Base-by-base conservation (phyloP, 306 rosid species). In the Prinsepia uniflora region DNA sequence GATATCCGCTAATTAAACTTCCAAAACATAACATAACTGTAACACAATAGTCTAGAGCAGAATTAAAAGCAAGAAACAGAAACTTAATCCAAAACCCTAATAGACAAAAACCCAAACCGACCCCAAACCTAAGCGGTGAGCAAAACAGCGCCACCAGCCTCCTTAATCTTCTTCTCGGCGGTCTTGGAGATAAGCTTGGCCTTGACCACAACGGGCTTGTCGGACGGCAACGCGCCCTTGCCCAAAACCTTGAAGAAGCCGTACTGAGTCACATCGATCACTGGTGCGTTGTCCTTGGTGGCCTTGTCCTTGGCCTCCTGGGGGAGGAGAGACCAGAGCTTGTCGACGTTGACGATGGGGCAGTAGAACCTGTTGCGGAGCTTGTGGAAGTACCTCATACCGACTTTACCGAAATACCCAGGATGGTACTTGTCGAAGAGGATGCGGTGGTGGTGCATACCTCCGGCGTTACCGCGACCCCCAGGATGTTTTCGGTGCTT, bases 401-500 rank as follows among this genome's bases (percentile, higher is more conserved):
- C 97, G 4, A 91, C 97, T 73, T 91, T 91, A 7, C 97, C 97
- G 48, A 91, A 91, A 70, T 80, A 91, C 30, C 97, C 96, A 0
- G 97, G 97, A 15, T 91, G 97, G 56, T 91, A 91, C 83, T 91
- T 91, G 82, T 91, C 97, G 90, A 91, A 91, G 4, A 91, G 90
- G 78, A 91, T 91, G 1, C 96, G 86, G 79, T 91, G 97, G 81
- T 90, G 97, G 85, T 91, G 97, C 97, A 91, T 86, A 17, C 97
- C 97, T 54, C 97, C 97, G 53, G 97, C 97, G 75, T 91, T 91
- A 39, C 97, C 96, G 0, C 97, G 86, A 24, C 97, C 97, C 0
- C 97, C 92, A 2, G 97, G 97, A 53, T 91, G 97, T 89, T 88
- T 91, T 4, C 96, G 76, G 85, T 91, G 97, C 56, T 91, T 91